A percentile compares a stretch with the other conserved stretches of the same genome.
These are phyloP conservation scores for Nymphaea thermarum DNA, from an alignment of 164 flowering plant species.

Conservation along the genomic window DNA sequence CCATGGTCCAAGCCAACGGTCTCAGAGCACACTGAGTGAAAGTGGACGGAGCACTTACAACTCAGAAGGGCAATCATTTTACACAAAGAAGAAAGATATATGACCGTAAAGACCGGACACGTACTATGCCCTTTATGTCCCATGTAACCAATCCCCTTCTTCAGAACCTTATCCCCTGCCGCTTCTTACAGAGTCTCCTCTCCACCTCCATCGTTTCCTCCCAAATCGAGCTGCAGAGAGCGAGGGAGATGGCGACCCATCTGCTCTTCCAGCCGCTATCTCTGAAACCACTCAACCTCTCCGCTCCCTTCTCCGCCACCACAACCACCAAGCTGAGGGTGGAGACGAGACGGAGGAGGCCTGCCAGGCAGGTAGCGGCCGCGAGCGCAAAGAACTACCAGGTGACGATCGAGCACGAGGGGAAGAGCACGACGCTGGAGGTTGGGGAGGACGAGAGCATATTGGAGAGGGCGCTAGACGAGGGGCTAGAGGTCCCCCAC, in stretches of 20 bases:
- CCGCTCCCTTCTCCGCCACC: slow-evolving; percentile 27
- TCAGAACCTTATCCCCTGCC: too few species aligned
- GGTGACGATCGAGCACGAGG: slow-evolving; percentile 73
- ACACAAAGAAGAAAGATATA: too few species aligned
- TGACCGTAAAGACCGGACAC: too few species aligned
- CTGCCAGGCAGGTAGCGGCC: background rate
- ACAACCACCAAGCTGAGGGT: background rate
- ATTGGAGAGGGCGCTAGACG: slow-evolving; percentile 62
- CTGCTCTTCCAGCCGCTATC: slow-evolving; percentile 1
- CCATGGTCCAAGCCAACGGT: too few species aligned
- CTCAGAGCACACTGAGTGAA: too few species aligned
- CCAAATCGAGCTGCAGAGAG: background rate
- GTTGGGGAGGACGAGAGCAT: slow-evolving; percentile 86
- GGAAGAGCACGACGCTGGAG: slow-evolving; percentile 45
- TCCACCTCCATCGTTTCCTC: background rate
- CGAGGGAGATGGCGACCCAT: slow-evolving; percentile 1
- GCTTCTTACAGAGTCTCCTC: too few species aligned
- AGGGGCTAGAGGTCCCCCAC: slow-evolving; percentile 63
- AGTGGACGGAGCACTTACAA: too few species aligned
- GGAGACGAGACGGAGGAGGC: background rate
- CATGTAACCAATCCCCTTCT: too few species aligned
- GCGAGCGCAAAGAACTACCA: slow-evolving; percentile 21
- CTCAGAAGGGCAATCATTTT: too few species aligned
- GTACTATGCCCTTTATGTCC: too few species aligned
- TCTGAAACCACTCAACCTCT: slow-evolving; percentile 24